Evolutionary conservation across 352 stramenopile genomes (phyloP), one percentile per base, ranked within the genome.

Genomic region (Globisporangium cederbergense): DNA sequence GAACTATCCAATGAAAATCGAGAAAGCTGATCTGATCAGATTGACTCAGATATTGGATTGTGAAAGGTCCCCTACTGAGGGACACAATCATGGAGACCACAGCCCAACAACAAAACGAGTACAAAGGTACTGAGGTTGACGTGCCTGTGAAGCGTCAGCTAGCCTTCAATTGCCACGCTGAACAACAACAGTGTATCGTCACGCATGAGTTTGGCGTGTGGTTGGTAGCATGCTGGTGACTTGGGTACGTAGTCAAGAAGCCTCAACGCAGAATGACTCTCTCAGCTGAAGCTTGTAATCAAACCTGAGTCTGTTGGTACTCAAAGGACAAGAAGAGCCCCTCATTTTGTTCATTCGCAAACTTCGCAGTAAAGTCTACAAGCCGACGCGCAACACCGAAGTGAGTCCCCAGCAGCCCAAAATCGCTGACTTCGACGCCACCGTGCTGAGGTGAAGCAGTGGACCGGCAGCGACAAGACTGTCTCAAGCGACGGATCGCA

Each of bases 1-100:
- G 40, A 58, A n/a, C 49, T 28, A 38, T 32, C 62, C 53, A 67
- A 67, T 67, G 13, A 54, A 46, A 53, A 25, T 30, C 32, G 32
- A 46, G 1, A 5, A 46, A 45, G 7, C 6, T 40, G 52, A 46
- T 14, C 6, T 1, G 18, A 49, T 59, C 53, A 49, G 53, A 59
- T 47, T 8, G 20, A 32, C 14, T 45, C 8, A 22, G 14, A 43
- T 42, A 16, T 4, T 14, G 36, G 14, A 43, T 14, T 16, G 8
- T 42, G 36, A 42, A 42, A 42, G 36, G 25, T 55, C 20, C 16
- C 20, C 18, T 28, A 28, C 25, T 28, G 25, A 28, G 25, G 25
- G 25, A 28, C 25, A 28, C 25, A 28, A 14, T 42, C 36, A 1
- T 16, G 36, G 36, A 2, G 25, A 28, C 25, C 25, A 28, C 25